Evolutionary conservation across 441 rosid species (phyloP), one percentile per base, ranked within the genome.

Genomic region (Brassica balearica): DNA sequence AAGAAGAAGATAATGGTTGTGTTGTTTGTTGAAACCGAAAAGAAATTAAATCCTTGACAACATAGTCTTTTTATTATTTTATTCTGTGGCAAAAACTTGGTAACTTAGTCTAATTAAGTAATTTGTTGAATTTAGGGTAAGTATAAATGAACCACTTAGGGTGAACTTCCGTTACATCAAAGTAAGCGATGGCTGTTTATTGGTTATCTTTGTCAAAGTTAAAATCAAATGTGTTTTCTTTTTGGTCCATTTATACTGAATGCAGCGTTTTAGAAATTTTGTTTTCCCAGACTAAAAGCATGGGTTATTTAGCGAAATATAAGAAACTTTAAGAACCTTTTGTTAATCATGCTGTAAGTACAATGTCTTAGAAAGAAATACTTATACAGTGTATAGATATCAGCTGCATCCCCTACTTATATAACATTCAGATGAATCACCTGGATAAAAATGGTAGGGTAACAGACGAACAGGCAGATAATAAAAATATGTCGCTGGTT

Each of bases 181-280:
- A 38, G 12, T 36, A 29, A 29, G 68, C 22, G 55, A 65, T 9
- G 68, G 4, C 34, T 9, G 56, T 58, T 70, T n/a, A 55, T 29
- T 65, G 63, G 53, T 58, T 65, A 55, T 65, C 15, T 23, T 77
- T 2, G 41, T 71, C 72, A 71, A 71, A 70, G 10, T 36, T 36
- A 38, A 36, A 73, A 68, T 11, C 58, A 60, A 41, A 23, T 55
- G 43, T 36, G 15, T 22, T 29, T 25, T 17, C 36, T 12, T 67
- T 25, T 43, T 43, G 53, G 61, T 68, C 4, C 32, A 17, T 32
- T 64, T 29, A 14, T n/a, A 5, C 17, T 10, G 27, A 69, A 55
- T 32, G 73, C 64, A 11, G 9, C 34, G n/a, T 27, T 8, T 5
- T 34, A 11, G 51, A 34, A 32, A 6, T 71, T 55, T 56, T 36